Percentiles rank a stretch among this genome's conserved stretches.
Conservation (phyloP, 2,329 filamentous ascomycete genomes). For the Cordyceps militaris region DNA sequence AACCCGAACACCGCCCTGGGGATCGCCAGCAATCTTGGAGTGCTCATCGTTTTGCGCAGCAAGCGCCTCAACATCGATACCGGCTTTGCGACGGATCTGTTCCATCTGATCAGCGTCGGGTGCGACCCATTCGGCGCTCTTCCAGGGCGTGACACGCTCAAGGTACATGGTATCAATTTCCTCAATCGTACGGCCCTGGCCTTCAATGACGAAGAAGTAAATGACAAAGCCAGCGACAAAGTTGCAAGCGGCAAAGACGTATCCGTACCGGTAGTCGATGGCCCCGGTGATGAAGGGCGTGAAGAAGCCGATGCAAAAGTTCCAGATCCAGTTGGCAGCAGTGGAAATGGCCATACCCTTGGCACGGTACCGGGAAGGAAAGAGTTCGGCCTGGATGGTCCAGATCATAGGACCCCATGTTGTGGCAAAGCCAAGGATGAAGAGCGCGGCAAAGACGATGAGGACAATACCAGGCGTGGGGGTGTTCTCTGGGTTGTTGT, state of each 20-base stretch:
- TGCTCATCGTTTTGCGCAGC: conserved; percentile 8
- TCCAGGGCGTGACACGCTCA: conserved; percentile 54
- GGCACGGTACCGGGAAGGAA: conserved; percentile 54
- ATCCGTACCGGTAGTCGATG: conserved; percentile 68
- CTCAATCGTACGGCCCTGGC: conserved; percentile 65
- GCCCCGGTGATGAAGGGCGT: conserved; percentile 68
- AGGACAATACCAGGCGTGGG: conserved; percentile 47
- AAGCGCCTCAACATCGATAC: conserved; percentile 29
- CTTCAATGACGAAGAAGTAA: conserved; percentile 73
- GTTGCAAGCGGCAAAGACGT: conserved; percentile 69
- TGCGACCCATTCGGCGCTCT: conserved; percentile 49
- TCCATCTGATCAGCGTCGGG: conserved; percentile 38
- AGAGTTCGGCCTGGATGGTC: conserved; percentile 59
- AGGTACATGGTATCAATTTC: conserved; percentile 77
- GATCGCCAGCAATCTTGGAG: conserved; percentile 8
- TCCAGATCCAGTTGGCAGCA: conserved; percentile 61
- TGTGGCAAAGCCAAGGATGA: conserved; percentile 59
- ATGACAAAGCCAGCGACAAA: conserved; percentile 57
- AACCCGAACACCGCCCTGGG: conserved; percentile 1
- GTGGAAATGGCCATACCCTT: conserved; percentile 55
- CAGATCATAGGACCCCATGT: conserved; percentile 62
- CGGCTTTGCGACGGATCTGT: conserved; percentile 34
- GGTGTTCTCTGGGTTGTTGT: conserved; percentile 26
- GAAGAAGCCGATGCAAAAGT: conserved; percentile 71
- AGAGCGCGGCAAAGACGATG: conserved; percentile 57